Evolutionary conservation across 148 eudicot genomes (phyloP).

Genomic region (Polygonum aviculare): DNA sequence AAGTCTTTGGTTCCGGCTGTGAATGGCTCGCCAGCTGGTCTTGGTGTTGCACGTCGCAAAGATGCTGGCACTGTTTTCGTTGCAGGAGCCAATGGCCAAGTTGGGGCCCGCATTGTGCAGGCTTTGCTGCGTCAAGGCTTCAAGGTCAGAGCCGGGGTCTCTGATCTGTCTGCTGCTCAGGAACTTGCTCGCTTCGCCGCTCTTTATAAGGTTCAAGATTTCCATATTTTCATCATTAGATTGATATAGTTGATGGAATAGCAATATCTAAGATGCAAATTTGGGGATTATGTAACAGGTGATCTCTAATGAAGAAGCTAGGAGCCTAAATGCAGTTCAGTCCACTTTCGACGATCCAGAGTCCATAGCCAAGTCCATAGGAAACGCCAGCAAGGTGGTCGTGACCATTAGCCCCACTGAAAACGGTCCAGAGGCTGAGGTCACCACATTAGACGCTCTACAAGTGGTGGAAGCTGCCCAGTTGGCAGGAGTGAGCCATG

Average conservation of each 20-base stretch:
- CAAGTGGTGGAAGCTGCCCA: constrained; percentile 73
- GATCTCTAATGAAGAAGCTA: constrained; percentile 73
- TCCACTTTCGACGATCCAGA: constrained; percentile 64
- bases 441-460: constrained; percentile 53
- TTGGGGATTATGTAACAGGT: constrained; percentile 35
- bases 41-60: constrained; percentile 41
- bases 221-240: neutral
- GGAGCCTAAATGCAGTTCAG: constrained; percentile 83
- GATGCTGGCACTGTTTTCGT: constrained; percentile 85
- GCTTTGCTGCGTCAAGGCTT: constrained; percentile 62
- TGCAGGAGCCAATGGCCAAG: constrained; percentile 79
- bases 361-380: constrained; percentile 84
- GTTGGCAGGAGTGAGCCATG: constrained; percentile 75
- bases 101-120: constrained; percentile 67
- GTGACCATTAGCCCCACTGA: constrained; percentile 70
- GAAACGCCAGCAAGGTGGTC: constrained; percentile 84
- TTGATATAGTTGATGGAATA: neutral
- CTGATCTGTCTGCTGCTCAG: constrained; percentile 76
- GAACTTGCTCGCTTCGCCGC: constrained; percentile 78
- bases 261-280: neutral
- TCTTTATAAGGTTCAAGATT: constrained; percentile 53
- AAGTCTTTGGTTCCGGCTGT: constrained; percentile 59
- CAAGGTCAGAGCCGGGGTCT: constrained; percentile 84
- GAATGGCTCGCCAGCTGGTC: constrained; percentile 23
- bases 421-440: constrained; percentile 51